These are phyloP conservation scores for Graphiopsis chlorocephala DNA, from an alignment of 2,329 filamentous ascomycete species.

Conservation along the genomic window DNA sequence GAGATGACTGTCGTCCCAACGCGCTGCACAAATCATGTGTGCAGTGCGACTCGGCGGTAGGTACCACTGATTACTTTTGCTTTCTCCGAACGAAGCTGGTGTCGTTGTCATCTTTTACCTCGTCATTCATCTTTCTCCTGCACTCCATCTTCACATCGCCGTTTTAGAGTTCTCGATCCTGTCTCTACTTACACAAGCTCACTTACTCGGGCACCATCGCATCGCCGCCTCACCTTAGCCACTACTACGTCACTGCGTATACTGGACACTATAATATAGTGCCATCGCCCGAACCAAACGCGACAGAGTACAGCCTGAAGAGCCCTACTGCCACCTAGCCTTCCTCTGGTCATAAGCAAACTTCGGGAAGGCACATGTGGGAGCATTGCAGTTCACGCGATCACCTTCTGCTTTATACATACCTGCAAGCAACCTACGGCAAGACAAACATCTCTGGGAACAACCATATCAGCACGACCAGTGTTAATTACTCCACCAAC, in stretches of 20 bases:
- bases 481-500: background rate
- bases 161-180: constrained; percentile 4
- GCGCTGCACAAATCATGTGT: background rate
- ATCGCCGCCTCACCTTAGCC: background rate
- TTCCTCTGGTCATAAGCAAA: constrained; percentile 2
- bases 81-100: background rate
- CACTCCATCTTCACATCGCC: background rate
- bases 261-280: background rate
- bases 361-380: background rate
- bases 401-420: background rate
- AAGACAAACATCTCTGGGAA: background rate
- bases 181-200: background rate
- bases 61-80: background rate
- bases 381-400: background rate
- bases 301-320: background rate
- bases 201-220: constrained; percentile 1
- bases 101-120: background rate
- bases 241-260: background rate
- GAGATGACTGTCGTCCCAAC: constrained; percentile 1
- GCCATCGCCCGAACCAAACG: background rate
- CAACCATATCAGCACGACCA: too few relatives aligned
- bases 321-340: background rate
- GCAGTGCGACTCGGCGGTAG: background rate
- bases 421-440: background rate
- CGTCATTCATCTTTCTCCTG: background rate